Conservation (phyloP, 2,329 filamentous ascomycete genomes). For the Stagonosporopsis chrysanthemi region DNA sequence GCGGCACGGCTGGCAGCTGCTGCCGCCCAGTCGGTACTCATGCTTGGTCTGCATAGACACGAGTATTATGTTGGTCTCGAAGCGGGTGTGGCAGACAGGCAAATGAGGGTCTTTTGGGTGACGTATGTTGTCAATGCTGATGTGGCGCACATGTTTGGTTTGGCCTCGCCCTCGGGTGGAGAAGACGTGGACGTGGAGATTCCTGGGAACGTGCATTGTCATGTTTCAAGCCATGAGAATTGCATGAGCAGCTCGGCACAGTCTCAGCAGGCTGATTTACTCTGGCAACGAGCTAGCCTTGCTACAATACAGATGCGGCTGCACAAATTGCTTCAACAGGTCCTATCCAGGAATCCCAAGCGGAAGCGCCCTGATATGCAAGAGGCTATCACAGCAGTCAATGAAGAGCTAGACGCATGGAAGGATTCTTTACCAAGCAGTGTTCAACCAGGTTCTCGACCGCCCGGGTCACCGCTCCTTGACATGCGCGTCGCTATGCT, state of each 20-base stretch:
- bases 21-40: neutral
- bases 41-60: neutral
- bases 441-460: neutral
- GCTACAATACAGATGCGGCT: conserved; percentile 4
- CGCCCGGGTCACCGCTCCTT: neutral
- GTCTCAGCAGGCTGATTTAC: neutral
- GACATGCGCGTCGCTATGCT: conserved; percentile 5
- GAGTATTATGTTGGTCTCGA: conserved; percentile 2
- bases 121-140: conserved; percentile 9
- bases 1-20: conserved; percentile 4
- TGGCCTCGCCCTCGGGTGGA: neutral
- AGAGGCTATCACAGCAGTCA: neutral
- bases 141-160: conserved; percentile 2
- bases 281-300: neutral
- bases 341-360: neutral
- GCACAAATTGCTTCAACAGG: neutral
- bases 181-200: neutral
- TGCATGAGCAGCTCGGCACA: no score
- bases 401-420: neutral
- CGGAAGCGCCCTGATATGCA: neutral
- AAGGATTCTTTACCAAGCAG: neutral
- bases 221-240: neutral
- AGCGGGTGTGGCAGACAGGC: neutral
- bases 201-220: no score
- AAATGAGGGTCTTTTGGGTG: conserved; percentile 4